Percentiles rank a stretch among this genome's conserved stretches.
Conservation (phyloP, 345 rosid species). For the Citrus mangshanensis region DNA sequence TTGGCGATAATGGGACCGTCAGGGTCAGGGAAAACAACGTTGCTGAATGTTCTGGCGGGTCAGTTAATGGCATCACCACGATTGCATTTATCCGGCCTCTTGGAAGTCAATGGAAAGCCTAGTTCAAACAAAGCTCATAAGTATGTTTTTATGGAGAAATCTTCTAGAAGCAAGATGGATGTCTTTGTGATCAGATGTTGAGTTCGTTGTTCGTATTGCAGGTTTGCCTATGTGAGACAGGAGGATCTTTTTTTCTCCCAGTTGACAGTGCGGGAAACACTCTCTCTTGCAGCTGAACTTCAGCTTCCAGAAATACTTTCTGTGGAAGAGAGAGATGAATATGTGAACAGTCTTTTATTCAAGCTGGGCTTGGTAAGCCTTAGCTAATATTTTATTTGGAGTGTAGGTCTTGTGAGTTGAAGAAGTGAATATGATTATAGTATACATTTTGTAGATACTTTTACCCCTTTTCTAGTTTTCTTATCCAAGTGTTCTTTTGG, state of each 20-base stretch:
- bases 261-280: slow-evolving; percentile 90
- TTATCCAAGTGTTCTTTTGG: slow-evolving; percentile 5
- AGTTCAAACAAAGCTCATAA: slow-evolving; percentile 61
- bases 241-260: slow-evolving; percentile 98
- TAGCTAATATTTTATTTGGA: not conserved
- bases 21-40: slow-evolving; percentile 96
- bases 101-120: slow-evolving; percentile 81
- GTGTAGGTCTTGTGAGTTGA: not conserved
- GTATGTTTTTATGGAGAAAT: slow-evolving; percentile 31
- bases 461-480: not conserved
- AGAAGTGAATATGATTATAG: not conserved
- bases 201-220: slow-evolving; percentile 27
- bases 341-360: slow-evolving; percentile 70
- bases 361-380: slow-evolving; percentile 79
- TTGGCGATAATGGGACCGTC: slow-evolving; percentile 97
- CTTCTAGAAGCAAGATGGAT: not conserved
- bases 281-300: slow-evolving; percentile 90
- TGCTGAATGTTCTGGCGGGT: slow-evolving; percentile 88
- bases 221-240: slow-evolving; percentile 90
- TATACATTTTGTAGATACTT: not conserved
- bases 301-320: slow-evolving; percentile 73
- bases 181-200: slow-evolving; percentile 13
- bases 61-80: slow-evolving; percentile 67
- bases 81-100: slow-evolving; percentile 79
- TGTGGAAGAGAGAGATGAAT: slow-evolving; percentile 74